These are phyloP conservation scores for Pleodorina starrii DNA, from an alignment of 139 green algal species.

Conservation along the genomic window DNA sequence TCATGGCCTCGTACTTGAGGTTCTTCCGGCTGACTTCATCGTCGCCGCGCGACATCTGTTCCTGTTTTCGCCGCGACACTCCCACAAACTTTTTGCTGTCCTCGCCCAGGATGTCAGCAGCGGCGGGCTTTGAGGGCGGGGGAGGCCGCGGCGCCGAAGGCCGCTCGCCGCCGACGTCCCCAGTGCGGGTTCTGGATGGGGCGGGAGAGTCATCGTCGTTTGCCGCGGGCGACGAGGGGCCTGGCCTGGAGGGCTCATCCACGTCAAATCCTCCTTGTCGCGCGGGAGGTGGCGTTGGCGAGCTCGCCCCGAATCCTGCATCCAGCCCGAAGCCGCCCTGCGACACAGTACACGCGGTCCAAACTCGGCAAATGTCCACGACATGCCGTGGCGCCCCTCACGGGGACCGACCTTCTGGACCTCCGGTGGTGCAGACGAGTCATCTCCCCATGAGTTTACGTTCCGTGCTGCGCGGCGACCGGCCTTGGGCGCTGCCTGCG, in stretches of 20 bases:
- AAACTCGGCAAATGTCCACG: not conserved
- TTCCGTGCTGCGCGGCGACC: constrained; percentile 7
- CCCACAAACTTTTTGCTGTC: constrained; percentile 50
- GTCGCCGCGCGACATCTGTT: constrained; percentile 56
- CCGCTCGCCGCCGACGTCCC: not conserved
- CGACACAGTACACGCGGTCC: not conserved
- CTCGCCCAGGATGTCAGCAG: not conserved
- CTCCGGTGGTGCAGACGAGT: constrained; percentile 14
- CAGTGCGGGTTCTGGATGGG: not conserved
- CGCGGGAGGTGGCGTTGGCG: not conserved
- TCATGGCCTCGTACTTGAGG: constrained; percentile 53
- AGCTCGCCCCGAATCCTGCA: not conserved
- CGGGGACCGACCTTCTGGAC: not conserved
- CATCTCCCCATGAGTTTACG: constrained; percentile 38
- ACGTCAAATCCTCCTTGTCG: not conserved
- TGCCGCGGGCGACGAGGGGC: too few species aligned
- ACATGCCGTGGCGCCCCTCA: too few species aligned
- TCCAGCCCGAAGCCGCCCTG: constrained; percentile 44
- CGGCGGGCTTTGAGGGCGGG: not conserved
- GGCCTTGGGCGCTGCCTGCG: constrained; percentile 32
- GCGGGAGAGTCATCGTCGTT: not conserved
- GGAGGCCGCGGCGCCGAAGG: not conserved
- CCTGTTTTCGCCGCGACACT: constrained; percentile 62
- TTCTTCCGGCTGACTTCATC: constrained; percentile 49
- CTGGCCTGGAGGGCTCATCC: not conserved